A percentile compares a stretch with the other conserved stretches of the same genome.
Conservation (phyloP, 345 rosid genomes). For the Noccaea caerulescens region DNA sequence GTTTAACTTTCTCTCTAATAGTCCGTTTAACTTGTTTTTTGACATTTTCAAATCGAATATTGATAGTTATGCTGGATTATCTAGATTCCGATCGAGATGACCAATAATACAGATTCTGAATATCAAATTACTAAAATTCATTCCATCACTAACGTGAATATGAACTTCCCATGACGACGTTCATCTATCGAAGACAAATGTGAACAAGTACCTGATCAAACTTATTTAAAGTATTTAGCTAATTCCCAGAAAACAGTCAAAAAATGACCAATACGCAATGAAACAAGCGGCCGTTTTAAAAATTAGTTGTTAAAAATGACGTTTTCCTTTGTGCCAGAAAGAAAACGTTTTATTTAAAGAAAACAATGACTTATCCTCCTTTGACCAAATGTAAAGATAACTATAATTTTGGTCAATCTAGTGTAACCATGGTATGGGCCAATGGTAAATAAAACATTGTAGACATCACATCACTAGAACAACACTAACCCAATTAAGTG, state of each 20-base stretch:
- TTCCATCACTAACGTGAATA: conserved; percentile 16
- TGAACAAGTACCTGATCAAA: conserved; percentile 35
- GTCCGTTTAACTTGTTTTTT: not conserved
- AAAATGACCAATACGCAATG: conserved; percentile 34
- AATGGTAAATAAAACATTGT: conserved; percentile 2
- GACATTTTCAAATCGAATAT: not conserved
- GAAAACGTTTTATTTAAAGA: conserved; percentile 24
- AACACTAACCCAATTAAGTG: conserved; percentile 22
- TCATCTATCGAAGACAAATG: conserved; percentile 22
- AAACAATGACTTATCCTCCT: conserved; percentile 27
- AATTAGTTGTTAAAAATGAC: conserved; percentile 22
- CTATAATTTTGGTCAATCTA: conserved; percentile 24
- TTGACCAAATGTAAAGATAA: conserved; percentile 34
- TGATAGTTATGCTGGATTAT: not conserved
- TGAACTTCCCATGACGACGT: conserved; percentile 22
- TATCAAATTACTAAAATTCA: not conserved
- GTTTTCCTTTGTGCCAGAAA: conserved; percentile 3
- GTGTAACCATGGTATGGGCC: conserved; percentile 13
- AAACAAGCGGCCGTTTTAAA: conserved; percentile 35
- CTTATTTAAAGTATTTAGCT: conserved; percentile 9
- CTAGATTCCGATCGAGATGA: not conserved
- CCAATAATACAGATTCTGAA: not conserved
- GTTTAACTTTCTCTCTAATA: not conserved
- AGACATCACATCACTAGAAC: not conserved
- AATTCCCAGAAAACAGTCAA: conserved; percentile 36